Evolutionary conservation across 345 rosid species (phyloP), one percentile per base, ranked within the genome.

Genomic region (Schrenkiella parvula): DNA sequence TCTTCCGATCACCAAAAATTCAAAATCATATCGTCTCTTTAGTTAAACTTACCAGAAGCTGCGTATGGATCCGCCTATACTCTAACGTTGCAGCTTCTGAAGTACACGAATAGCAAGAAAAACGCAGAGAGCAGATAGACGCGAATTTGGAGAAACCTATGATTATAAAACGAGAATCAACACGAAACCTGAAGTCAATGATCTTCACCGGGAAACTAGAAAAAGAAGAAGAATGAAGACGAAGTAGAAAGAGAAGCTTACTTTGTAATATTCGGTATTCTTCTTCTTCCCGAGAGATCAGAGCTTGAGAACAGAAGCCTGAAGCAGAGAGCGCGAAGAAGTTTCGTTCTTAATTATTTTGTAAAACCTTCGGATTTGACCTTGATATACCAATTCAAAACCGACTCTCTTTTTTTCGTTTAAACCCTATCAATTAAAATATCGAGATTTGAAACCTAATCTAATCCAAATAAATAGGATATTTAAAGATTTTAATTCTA

Each of bases 121-220:
- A 23, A 44, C 22, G 51, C 8, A 50, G 44, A 55, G n/a, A n/a
- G n/a, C 57, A 21, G 3, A 69, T 12, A 17, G 47, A 63, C 37
- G 55, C 76, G 56, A 72, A 43, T 31, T 72, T 43, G 0, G 71
- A 34, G 71, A 0, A 66, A 74, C 37, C 78, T 74, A 32, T 64
- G 64, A 32, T 4, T 46, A 11, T 6, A 1, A 34, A 70, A 5
- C 74, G 12, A 41, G 1, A 41, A 32, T 52, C 31, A 72, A 52
- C 54, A 54, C 32, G 59, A 37, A 25, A 47, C 11, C 19, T 66
- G 9, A 74, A 48, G 54, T 59, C 68, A 74, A 39, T 50, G 52
- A 58, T 38, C 34, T 39, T 51, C 41, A 28, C 3, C 47, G n/a
- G 37, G 37, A 51, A 21, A 51, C 28, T 23, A 25, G 2, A 48